phyloP scores from a whole-genome alignment of 2,329 filamentous ascomycete genomes.

The Colletotrichum noveboracense region DNA sequence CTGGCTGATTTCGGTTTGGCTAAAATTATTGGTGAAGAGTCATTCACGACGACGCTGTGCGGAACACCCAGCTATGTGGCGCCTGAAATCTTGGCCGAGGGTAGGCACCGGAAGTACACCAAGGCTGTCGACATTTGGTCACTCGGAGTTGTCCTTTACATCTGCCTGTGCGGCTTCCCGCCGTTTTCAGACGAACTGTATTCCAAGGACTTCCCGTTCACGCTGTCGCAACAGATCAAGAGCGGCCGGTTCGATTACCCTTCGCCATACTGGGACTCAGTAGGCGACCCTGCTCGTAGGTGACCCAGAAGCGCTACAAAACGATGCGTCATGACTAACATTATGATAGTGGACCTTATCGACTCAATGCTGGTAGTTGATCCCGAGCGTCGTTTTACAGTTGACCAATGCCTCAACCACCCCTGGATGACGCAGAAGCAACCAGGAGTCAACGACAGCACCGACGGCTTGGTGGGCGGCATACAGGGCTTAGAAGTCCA shows the following conservation, averaged over 20 bases:
- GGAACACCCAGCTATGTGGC: slow-evolving; percentile 98
- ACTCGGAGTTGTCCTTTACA: slow-evolving; percentile 96
- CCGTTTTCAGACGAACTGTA: slow-evolving; percentile 96
- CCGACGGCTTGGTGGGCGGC: slow-evolving; percentile 88
- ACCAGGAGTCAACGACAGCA: slow-evolving; percentile 79
- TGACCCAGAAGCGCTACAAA: slow-evolving; percentile 11
- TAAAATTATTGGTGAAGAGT: slow-evolving; percentile 98
- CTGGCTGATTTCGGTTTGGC: slow-evolving; percentile 95
- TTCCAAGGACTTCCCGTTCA: slow-evolving; percentile 82
- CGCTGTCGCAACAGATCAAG: slow-evolving; percentile 87
- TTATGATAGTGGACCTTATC: slow-evolving; percentile 76
- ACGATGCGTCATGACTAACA: neutral
- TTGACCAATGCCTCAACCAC: slow-evolving; percentile 90
- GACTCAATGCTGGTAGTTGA: slow-evolving; percentile 94
- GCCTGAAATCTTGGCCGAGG: slow-evolving; percentile 89
- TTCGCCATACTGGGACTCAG: slow-evolving; percentile 92
- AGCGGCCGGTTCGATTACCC: slow-evolving; percentile 91
- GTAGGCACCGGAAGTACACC: slow-evolving; percentile 84
- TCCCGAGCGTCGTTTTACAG: slow-evolving; percentile 79
- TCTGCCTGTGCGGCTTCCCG: slow-evolving; percentile 94
- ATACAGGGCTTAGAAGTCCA: slow-evolving; percentile 83
- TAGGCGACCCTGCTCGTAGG: slow-evolving; percentile 80
- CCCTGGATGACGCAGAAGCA: slow-evolving; percentile 79
- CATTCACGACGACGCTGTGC: slow-evolving; percentile 94
- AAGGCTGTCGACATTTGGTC: slow-evolving; percentile 97